Percentiles rank a stretch among this genome's conserved stretches.
Evolutionary conservation across 768 basidiomycete species (phyloP).

Genomic region (Terana coerulea): DNA sequence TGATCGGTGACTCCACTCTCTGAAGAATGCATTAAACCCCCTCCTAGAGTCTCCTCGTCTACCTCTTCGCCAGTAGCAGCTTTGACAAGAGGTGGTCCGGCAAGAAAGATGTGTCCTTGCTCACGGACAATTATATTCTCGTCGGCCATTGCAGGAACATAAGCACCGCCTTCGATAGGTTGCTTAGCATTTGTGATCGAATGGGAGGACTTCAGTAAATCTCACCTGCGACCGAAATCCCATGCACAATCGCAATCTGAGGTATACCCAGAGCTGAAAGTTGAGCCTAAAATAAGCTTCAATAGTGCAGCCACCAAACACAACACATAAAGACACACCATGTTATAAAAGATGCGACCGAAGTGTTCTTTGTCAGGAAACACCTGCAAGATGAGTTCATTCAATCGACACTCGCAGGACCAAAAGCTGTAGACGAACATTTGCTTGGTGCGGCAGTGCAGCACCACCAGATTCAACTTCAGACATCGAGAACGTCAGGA

Average conservation of each 20-base stretch:
- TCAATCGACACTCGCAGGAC: background rate
- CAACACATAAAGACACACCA: slow-evolving; percentile 46
- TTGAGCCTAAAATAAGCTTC: slow-evolving; percentile 54
- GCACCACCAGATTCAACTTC: slow-evolving; percentile 95
- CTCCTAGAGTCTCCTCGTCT: slow-evolving; percentile 89
- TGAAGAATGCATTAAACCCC: slow-evolving; percentile 86
- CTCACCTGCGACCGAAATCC: slow-evolving; percentile 92
- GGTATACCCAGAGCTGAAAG: slow-evolving; percentile 91
- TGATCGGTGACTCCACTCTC: slow-evolving; percentile 92
- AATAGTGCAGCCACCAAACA: slow-evolving; percentile 12
- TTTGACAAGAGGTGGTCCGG: slow-evolving; percentile 91
- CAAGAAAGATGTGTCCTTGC: slow-evolving; percentile 91
- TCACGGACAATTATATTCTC: slow-evolving; percentile 89
- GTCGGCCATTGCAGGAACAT: slow-evolving; percentile 96
- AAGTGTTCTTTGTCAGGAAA: slow-evolving; percentile 97
- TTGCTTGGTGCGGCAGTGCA: slow-evolving; percentile 88
- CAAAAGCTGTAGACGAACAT: slow-evolving; percentile 38
- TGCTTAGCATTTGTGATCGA: background rate
- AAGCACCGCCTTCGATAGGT: slow-evolving; percentile 69
- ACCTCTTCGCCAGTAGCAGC: slow-evolving; percentile 93
- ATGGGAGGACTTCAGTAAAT: slow-evolving; percentile 14
- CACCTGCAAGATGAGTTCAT: slow-evolving; percentile 38
- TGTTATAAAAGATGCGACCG: slow-evolving; percentile 95
- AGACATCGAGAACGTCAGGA: background rate
- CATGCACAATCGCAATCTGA: slow-evolving; percentile 90